Conservation (phyloP, 805 yeast genomes). For the Wickerhamomyces chaumierensis region DNA sequence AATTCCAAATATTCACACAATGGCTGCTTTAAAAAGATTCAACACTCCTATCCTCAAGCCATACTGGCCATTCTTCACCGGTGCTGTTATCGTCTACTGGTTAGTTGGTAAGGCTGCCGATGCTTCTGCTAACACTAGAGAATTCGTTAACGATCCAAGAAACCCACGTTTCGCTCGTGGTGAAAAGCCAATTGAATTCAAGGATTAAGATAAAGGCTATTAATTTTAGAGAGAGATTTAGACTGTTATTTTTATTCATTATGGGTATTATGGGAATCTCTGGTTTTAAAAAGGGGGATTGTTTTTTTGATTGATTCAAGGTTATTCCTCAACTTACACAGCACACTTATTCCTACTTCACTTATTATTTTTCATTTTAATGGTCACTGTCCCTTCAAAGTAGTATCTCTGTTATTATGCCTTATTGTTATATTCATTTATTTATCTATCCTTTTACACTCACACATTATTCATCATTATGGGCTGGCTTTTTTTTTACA, state of each 20-base stretch:
- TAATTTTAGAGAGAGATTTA: no score
- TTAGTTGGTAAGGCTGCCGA: constrained; percentile 58
- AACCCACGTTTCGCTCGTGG: constrained; percentile 77
- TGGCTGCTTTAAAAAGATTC: constrained; percentile 29
- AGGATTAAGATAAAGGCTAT: constrained; percentile 2
- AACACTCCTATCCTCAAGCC: constrained; percentile 42
- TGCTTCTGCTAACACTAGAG: constrained; percentile 61
- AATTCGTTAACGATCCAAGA: constrained; percentile 90
- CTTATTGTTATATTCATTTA: background rate
- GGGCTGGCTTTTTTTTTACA: background rate
- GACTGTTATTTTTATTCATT: no score
- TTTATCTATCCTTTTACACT: background rate
- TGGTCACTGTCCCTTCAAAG: no score
- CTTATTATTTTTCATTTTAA: no score
- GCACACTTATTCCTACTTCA: no score
- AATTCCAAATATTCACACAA: constrained; percentile 4
- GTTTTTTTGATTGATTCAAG: no score
- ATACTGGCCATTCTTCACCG: constrained; percentile 84
- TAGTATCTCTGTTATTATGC: no score
- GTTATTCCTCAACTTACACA: no score
- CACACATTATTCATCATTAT: background rate
- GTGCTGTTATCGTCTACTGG: constrained; percentile 68
- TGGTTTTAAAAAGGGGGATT: no score
- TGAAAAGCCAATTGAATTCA: constrained; percentile 33
- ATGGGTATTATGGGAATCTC: no score